phyloP scores from a whole-genome alignment of 371 early-diverging fungal genomes.

The Zancudomyces culisetae region DNA sequence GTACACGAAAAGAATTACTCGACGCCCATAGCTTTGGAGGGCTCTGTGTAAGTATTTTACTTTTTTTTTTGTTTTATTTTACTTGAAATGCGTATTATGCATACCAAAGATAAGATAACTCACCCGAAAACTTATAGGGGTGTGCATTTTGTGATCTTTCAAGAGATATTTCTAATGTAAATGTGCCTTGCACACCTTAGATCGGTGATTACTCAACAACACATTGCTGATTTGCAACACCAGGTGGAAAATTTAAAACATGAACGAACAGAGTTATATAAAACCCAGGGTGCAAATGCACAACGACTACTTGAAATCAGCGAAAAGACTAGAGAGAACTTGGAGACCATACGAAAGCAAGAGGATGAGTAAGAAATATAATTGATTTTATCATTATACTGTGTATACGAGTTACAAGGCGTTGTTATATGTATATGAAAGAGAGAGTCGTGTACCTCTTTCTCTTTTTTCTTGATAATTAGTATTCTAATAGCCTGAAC shows the following conservation, averaged over 20 bases:
- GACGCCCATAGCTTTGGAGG: too few species aligned
- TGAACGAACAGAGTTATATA: conserved; percentile 76
- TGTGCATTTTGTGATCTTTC: too few species aligned
- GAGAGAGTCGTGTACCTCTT: too few species aligned
- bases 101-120: too few species aligned
- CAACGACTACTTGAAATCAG: conserved; percentile 70
- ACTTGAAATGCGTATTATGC: too few species aligned
- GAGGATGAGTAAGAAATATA: conserved; percentile 8
- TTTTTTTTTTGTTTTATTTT: too few species aligned
- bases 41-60: too few species aligned
- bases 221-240: conserved; percentile 49
- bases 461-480: neutral
- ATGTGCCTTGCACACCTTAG: neutral
- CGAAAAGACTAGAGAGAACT: conserved; percentile 45
- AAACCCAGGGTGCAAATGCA: conserved; percentile 74
- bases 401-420: neutral
- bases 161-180: too few species aligned
- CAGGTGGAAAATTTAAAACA: conserved; percentile 56
- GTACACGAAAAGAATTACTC: neutral
- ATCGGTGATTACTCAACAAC: conserved; percentile 29
- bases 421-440: too few species aligned
- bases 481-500: neutral
- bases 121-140: too few species aligned
- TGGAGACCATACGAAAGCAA: conserved; percentile 29
- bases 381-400: neutral